Evolutionary conservation across 768 basidiomycete species (phyloP), one percentile per base, ranked within the genome.

Genomic region (Fomitopsis serialis): DNA sequence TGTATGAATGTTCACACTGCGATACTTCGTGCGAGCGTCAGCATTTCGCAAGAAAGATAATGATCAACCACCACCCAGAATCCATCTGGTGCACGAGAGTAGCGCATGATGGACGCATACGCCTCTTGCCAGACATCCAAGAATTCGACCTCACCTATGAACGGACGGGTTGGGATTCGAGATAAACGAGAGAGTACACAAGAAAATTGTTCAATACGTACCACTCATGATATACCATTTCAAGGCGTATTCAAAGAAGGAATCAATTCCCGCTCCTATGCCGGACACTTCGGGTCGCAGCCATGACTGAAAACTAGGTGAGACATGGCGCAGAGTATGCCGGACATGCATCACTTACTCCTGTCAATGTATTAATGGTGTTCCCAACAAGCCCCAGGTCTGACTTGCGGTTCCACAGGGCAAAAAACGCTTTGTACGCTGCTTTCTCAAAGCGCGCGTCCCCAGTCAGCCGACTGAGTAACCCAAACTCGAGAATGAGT

Each of bases 241-340:
- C 42, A 94, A 69, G 11, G 92, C 89, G 68, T 95, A 95, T 66
- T 99, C 97, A 64, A 89, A 94, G 67, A 96, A 97, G 2, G 90
- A 93, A 66, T 98, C 97, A 42, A 97, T 85, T 0, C 97, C 97
- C 6, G 97, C 97, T 23, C 96, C 96, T 29, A 95, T 89, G 1
- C 87, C 81, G 24, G 84, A 85, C 7, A 86, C 70, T 57, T 92
- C 86, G 17, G 93, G 92, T 45, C 74, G 69, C 13, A 78, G 79
- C 93, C 93, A 97, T 34, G 72, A 67, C 90, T 88, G 29, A 6
- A 32, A 5, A 11, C 29, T 5, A 32, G 5, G 29, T 32, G 29
- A 32, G 29, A 64, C 22, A 8, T 50, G 43, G 29, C 40, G n/a
- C 34, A 49, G 24, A 46, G n/a, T 21, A 17, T 9, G n/a, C 17